These are phyloP conservation scores for Selaginella moellendorffii DNA, from an alignment of 75 land plant species.

Conservation along the genomic window DNA sequence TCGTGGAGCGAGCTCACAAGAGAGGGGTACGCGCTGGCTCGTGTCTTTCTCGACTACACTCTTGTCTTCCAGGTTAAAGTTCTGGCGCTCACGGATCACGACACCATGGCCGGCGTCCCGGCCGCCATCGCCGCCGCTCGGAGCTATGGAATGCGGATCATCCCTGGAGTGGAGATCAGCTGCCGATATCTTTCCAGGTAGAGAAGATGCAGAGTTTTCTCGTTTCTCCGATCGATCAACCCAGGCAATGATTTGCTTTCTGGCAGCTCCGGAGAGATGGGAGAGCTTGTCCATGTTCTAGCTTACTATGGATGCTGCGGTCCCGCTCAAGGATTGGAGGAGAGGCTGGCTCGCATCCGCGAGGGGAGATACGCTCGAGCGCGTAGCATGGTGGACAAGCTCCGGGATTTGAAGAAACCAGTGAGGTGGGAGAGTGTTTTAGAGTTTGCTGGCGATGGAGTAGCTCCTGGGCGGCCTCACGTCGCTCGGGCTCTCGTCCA, in stretches of 20 bases:
- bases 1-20: constrained; percentile 67
- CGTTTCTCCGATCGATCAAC: neutral
- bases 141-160: constrained; percentile 45
- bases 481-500: constrained; percentile 92
- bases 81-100: constrained; percentile 93
- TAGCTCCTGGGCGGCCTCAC: constrained; percentile 87
- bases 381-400: constrained; percentile 54
- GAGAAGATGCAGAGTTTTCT: neutral
- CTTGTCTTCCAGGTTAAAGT: constrained; percentile 68
- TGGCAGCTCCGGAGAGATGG: constrained; percentile 14
- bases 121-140: constrained; percentile 70
- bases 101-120: constrained; percentile 83
- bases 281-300: constrained; percentile 71
- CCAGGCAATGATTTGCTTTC: neutral
- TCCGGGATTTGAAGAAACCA: constrained; percentile 54
- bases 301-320: constrained; percentile 92
- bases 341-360: constrained; percentile 41
- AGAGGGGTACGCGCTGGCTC: constrained; percentile 47
- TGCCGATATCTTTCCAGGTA: constrained; percentile 50
- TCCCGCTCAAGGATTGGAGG: constrained; percentile 57
- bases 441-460: constrained; percentile 65
- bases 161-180: constrained; percentile 93
- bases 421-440: constrained; percentile 69
- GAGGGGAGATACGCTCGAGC: constrained; percentile 77
- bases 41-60: neutral